A percentile compares a stretch with the other conserved stretches of the same genome.
Evolutionary conservation across 768 basidiomycete species (phyloP).

Genomic region (Chalciporus chontae): DNA sequence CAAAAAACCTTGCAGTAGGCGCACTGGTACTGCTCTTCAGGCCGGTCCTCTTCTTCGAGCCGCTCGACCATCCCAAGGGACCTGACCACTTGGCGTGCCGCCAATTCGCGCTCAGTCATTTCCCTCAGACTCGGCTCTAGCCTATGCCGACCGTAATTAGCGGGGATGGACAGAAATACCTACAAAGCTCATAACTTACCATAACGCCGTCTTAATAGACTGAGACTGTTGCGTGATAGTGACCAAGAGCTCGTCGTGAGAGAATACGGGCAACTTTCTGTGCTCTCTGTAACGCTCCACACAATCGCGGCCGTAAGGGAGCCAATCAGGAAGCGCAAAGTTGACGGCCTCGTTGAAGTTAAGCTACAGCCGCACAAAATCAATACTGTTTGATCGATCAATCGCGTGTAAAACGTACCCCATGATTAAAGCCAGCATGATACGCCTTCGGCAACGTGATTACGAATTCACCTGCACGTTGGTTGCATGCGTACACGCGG

Average conservation of each 20-base stretch:
- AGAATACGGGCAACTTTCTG: constrained; percentile 93
- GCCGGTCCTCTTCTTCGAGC: constrained; percentile 73
- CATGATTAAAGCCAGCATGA: constrained; percentile 98
- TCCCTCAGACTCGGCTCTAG: constrained; percentile 77
- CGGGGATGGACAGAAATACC: constrained; percentile 15
- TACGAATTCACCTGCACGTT: constrained; percentile 96
- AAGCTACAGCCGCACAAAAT: constrained; percentile 50
- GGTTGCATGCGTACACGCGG: constrained; percentile 90
- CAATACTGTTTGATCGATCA: constrained; percentile 21
- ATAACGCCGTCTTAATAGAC: constrained; percentile 88
- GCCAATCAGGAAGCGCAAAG: constrained; percentile 95
- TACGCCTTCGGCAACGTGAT: constrained; percentile 98
- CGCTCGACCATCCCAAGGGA: constrained; percentile 58
- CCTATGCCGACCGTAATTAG: constrained; percentile 45
- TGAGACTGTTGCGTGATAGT: constrained; percentile 97
- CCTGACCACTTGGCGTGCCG: constrained; percentile 61
- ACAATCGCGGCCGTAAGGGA: constrained; percentile 81
- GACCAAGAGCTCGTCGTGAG: constrained; percentile 93
- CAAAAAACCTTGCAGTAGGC: constrained; percentile 88
- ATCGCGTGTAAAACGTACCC: constrained; percentile 54
- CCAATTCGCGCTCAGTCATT: constrained; percentile 85
- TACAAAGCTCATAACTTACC: constrained; percentile 49
- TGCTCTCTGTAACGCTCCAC: constrained; percentile 88
- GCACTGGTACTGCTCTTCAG: constrained; percentile 97
- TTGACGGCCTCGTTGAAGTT: constrained; percentile 99